Percentiles rank a stretch among this genome's conserved stretches.
phyloP scores from a whole-genome alignment of 2,329 filamentous ascomycete species.

The Gliomastix tumulicola region DNA sequence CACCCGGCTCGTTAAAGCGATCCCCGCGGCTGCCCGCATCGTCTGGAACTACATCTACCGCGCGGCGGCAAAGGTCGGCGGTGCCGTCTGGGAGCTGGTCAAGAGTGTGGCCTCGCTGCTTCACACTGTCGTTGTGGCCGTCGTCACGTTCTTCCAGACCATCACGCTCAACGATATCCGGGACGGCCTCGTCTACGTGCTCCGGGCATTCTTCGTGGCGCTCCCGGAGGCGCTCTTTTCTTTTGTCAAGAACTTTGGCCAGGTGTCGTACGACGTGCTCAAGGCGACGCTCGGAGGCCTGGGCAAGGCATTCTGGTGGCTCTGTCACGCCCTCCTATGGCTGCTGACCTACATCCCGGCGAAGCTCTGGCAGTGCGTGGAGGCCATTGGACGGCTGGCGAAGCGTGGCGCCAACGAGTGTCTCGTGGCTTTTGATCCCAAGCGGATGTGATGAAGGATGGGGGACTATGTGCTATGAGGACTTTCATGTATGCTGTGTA shows the following conservation, averaged over 20 bases:
- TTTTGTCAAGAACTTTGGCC: constrained; percentile 13
- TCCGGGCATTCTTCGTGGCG: constrained; percentile 20
- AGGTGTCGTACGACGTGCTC: constrained; percentile 16
- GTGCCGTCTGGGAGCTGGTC: neutral
- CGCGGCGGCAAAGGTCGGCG: neutral
- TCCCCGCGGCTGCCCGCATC: neutral
- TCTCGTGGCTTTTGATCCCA: neutral
- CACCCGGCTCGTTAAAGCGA: neutral
- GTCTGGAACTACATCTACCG: neutral
- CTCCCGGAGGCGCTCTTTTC: constrained; percentile 16
- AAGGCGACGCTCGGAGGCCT: constrained; percentile 19
- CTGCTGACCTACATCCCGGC: constrained; percentile 23
- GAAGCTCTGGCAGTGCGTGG: constrained; percentile 21
- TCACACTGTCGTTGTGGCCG: constrained; percentile 24
- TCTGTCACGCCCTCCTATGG: constrained; percentile 12
- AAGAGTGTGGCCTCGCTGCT: constrained; percentile 7
- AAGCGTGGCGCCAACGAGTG: constrained; percentile 9
- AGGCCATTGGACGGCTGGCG: constrained; percentile 18
- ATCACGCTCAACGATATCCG: constrained; percentile 31
- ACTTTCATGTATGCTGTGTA: no score
- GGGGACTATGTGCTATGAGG: no score
- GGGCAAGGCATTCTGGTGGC: constrained; percentile 9
- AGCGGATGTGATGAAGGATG: neutral
- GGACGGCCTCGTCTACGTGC: constrained; percentile 22
- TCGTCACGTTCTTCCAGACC: constrained; percentile 21